Base-by-base conservation (phyloP, 108 stramenopile species). In the Cyclotella choctawhatcheeana region DNA sequence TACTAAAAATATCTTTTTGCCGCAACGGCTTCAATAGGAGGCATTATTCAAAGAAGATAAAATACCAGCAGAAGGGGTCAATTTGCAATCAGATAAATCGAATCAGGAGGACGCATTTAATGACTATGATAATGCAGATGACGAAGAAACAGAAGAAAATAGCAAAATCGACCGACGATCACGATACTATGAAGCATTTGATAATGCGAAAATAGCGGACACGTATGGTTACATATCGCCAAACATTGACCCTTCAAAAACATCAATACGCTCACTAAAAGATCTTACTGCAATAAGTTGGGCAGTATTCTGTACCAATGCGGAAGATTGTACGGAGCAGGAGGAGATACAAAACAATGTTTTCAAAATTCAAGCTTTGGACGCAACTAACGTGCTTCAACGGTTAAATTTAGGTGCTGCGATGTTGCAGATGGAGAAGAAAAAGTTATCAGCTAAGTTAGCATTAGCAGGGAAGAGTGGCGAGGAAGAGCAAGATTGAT, bases 201-300 rank as follows among this genome's bases (percentile, higher is more conserved):
- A 76, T 52, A 51, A 27, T 44, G 82, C 82, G 14, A 79, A 66
- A 65, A 74, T 73, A 53, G 79, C 81, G 54, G 64, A 86, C 29
- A 67, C 64, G 5, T 43, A 73, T 31, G 81, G 76, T 2, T 77
- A 82, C 33, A 44, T 73, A 2, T 34, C 64, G 14, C 63, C 34
- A 35, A 25, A 45, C 26, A 32, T 69, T 3, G 16, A 35, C 31
- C 37, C n/a, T n/a, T n/a, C n/a, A n/a, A n/a, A 63, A 58, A 5
- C 30, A 58, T 34, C 29, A 31, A 58, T 76, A 27, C 82, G 84
- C 45, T 64, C 87, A 2, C 75, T 82, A 4, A 85, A 87, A 77
- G 89, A 93, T 63, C 75, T 93, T 8, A 82, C 87, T 32, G 90
- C 93, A 10, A 64, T 91, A 18, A 87, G 87, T 65, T 93, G 93